Percentiles rank a stretch among this genome's conserved stretches.
Evolutionary conservation across 129 eudicot species (phyloP).

Genomic region (Erigeron canadensis): DNA sequence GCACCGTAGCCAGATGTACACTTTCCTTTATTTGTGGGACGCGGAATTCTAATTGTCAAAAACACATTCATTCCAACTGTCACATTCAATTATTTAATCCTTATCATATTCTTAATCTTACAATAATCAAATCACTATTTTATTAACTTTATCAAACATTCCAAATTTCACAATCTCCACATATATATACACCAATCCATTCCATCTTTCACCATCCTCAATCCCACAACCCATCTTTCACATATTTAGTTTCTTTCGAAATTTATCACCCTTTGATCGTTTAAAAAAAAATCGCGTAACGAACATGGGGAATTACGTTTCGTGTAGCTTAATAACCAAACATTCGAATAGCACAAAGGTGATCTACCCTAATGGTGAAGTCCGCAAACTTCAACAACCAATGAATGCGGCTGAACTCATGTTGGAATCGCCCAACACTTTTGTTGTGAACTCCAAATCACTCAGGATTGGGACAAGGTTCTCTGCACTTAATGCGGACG

Average conservation of each 20-base stretch:
- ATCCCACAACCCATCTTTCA: not conserved
- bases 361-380: slow-evolving; percentile 58
- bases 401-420: slow-evolving; percentile 77
- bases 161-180: slow-evolving; percentile 19
- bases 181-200: slow-evolving; percentile 25
- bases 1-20: slow-evolving; percentile 31
- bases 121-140: not conserved
- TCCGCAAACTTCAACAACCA: slow-evolving; percentile 49
- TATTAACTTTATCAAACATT: slow-evolving; percentile 31
- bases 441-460: slow-evolving; percentile 56
- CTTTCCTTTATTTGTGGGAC: slow-evolving; percentile 16
- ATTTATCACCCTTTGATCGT: not conserved
- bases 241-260: not conserved
- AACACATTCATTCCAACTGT: slow-evolving; percentile 39
- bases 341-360: slow-evolving; percentile 51
- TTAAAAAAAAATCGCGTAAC: not conserved
- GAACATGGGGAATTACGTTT: slow-evolving; percentile 36
- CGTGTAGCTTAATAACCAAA: slow-evolving; percentile 40
- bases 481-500: slow-evolving; percentile 71
- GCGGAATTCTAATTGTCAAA: slow-evolving; percentile 35
- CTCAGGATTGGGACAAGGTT: slow-evolving; percentile 65
- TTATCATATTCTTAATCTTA: not conserved
- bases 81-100: slow-evolving; percentile 27
- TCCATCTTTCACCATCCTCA: slow-evolving; percentile 8
- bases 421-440: slow-evolving; percentile 60